A percentile compares a stretch with the other conserved stretches of the same genome.
Conservation (phyloP, 2,329 filamentous ascomycete species). For the Penicillium sp. region DNA sequence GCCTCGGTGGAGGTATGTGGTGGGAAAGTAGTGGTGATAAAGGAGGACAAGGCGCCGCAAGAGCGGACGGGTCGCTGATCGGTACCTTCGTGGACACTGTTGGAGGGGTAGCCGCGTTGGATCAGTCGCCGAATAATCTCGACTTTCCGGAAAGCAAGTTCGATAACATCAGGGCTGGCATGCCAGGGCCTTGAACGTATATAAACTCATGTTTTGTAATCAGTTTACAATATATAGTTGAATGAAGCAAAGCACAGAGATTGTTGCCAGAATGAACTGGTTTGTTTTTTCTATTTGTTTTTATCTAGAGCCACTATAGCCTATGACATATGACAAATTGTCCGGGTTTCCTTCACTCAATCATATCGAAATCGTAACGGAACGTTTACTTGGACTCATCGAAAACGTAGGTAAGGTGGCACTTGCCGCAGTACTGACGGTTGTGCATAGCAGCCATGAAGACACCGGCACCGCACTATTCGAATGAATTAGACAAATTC, state of each 20-base stretch:
- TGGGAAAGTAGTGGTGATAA: slow-evolving; percentile 85
- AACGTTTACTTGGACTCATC: slow-evolving; percentile 58
- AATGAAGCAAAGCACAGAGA: background rate
- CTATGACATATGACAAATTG: slow-evolving; percentile 1
- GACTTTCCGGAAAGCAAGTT: slow-evolving; percentile 39
- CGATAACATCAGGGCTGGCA: slow-evolving; percentile 34
- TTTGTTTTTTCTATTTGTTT: slow-evolving; percentile 8
- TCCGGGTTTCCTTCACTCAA: slow-evolving; percentile 2
- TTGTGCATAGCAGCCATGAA: slow-evolving; percentile 99
- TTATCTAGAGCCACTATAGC: slow-evolving; percentile 12
- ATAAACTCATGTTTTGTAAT: background rate
- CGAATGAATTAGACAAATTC: slow-evolving; percentile 33
- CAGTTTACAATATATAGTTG: background rate
- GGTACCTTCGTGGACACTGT: slow-evolving; percentile 45
- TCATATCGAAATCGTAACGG: slow-evolving; percentile 8
- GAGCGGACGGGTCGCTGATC: slow-evolving; percentile 60
- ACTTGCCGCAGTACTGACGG: slow-evolving; percentile 88
- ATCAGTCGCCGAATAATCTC: slow-evolving; percentile 33
- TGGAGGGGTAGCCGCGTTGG: slow-evolving; percentile 29
- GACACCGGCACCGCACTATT: slow-evolving; percentile 95
- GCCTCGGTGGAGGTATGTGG: slow-evolving; percentile 91
- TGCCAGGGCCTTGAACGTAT: slow-evolving; percentile 15
- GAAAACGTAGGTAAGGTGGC: slow-evolving; percentile 69
- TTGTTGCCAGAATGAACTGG: slow-evolving; percentile 5
- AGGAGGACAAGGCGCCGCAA: slow-evolving; percentile 43